Percentiles rank a stretch among this genome's conserved stretches.
Evolutionary conservation across 1,139 yeast species (phyloP).

Genomic region (Scheffersomyces parashehatae): DNA sequence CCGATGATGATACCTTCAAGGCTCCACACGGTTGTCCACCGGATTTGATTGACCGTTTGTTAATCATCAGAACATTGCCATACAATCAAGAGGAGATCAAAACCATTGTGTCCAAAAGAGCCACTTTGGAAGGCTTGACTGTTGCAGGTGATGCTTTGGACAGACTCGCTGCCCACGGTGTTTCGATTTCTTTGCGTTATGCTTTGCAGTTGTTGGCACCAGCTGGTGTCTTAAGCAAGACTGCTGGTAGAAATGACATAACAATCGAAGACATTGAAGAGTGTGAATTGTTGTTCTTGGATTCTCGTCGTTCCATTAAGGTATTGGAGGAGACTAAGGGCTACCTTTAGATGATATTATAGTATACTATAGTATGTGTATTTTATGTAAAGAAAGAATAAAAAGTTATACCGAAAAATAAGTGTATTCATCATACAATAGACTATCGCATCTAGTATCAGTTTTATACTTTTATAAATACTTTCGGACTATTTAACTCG

Average conservation of each 20-base stretch:
- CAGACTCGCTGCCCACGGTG: conserved; percentile 69
- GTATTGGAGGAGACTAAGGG: conserved; percentile 62
- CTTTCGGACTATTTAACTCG: neutral
- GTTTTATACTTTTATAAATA: neutral
- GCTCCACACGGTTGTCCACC: conserved; percentile 98
- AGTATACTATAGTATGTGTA: conserved; percentile 1
- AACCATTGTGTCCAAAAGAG: conserved; percentile 78
- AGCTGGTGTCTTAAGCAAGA: conserved; percentile 77
- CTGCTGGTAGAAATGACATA: conserved; percentile 73
- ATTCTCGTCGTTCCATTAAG: conserved; percentile 81
- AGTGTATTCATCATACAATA: too few species aligned
- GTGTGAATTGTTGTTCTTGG: conserved; percentile 81
- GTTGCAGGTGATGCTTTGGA: conserved; percentile 69
- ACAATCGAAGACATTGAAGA: conserved; percentile 76
- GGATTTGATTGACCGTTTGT: conserved; percentile 85
- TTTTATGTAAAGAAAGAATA: neutral
- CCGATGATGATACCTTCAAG: conserved; percentile 67
- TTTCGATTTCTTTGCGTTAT: conserved; percentile 80
- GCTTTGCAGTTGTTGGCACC: conserved; percentile 91
- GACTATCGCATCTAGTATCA: too few species aligned
- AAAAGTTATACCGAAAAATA: too few species aligned
- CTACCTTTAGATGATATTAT: conserved; percentile 34
- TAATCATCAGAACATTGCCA: conserved; percentile 89
- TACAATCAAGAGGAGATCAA: conserved; percentile 82
- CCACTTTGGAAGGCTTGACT: conserved; percentile 70